Evolutionary conservation across 805 yeast species (phyloP).

Genomic region (Suhomyces sp.): DNA sequence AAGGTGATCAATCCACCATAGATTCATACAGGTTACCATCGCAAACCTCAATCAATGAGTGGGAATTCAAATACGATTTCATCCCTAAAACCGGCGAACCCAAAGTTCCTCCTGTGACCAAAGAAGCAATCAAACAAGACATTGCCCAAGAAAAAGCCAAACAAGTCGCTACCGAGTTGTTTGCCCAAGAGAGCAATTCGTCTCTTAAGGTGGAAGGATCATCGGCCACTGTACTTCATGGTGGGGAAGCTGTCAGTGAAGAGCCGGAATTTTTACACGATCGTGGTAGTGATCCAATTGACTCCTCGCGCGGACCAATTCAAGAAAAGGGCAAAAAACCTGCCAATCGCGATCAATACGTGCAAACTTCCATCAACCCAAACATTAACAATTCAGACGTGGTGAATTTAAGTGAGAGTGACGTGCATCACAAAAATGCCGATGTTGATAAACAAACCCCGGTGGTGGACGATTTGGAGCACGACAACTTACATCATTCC

Average conservation of each 20-base stretch:
- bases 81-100: slow-evolving; percentile 40
- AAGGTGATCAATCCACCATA: slow-evolving; percentile 57
- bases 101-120: slow-evolving; percentile 44
- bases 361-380: slow-evolving; percentile 42
- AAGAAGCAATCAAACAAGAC: slow-evolving; percentile 50
- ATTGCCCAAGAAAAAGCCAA: slow-evolving; percentile 41
- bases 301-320: slow-evolving; percentile 13
- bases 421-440: slow-evolving; percentile 36
- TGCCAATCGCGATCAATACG: slow-evolving; percentile 38
- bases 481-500: slow-evolving; percentile 20
- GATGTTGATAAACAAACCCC: slow-evolving; percentile 26
- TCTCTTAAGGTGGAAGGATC: slow-evolving; percentile 46
- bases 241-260: slow-evolving; percentile 38
- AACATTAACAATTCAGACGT: slow-evolving; percentile 37
- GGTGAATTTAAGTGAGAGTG: slow-evolving; percentile 32
- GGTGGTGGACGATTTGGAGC: slow-evolving; percentile 39
- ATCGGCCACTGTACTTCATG: slow-evolving; percentile 39
- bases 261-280: slow-evolving; percentile 41
- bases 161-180: slow-evolving; percentile 36
- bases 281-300: slow-evolving; percentile 36
- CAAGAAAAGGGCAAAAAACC: slow-evolving; percentile 22
- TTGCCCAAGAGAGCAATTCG: slow-evolving; percentile 29
- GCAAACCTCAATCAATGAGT: slow-evolving; percentile 43
- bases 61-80: slow-evolving; percentile 50
- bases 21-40: slow-evolving; percentile 55